Base-by-base conservation (phyloP, 202 grass and related monocot species). In the Elaeis oleifera region DNA sequence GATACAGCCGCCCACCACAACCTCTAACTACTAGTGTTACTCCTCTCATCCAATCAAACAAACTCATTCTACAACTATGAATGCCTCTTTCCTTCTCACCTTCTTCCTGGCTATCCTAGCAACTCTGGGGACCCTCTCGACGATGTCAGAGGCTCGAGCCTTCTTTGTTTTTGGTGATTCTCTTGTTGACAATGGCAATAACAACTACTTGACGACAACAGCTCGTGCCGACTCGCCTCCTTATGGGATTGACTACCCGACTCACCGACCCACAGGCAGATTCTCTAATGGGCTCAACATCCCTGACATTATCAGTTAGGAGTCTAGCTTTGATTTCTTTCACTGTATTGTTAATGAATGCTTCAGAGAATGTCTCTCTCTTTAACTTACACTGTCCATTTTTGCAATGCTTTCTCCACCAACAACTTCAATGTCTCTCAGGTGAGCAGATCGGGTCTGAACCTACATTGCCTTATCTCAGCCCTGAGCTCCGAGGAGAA, bases 91-190 rank as follows among this genome's bases (percentile, higher is more conserved):
- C 52, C 85, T 71, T 32, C 44, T 54, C 23, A 21, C 17, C 2
- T 51, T 49, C 36, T 16, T 50, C 54, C 14, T 26, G 8, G 36
- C 26, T 13, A 8, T 5, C 36, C 55, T 14, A 53, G 60, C 17
- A 14, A 61, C 59, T 70, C 55, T 79, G 16, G 79, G 72, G 22
- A 70, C 61, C 6, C 63, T 29, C 3, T 60, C 66, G 5, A 7
- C 39, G 51, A 63, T 60, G 25, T 71, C 64, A 1, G 79, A 68
- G 13, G 72, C 74, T 21, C 80, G 84, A 20, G 77, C 88, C 44
- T 97, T 97, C 82, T 97, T 81, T 76, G 88, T 97, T 21, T 97
- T 97, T 72, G 92, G 92, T 6, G 92, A 97, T 74, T 97, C 92
- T 21, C 84, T 97, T 11, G 92, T 97, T 1, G 92, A 97, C 76